phyloP scores from a whole-genome alignment of 2,329 filamentous ascomycete species.

The Xylariaceae sp. region DNA sequence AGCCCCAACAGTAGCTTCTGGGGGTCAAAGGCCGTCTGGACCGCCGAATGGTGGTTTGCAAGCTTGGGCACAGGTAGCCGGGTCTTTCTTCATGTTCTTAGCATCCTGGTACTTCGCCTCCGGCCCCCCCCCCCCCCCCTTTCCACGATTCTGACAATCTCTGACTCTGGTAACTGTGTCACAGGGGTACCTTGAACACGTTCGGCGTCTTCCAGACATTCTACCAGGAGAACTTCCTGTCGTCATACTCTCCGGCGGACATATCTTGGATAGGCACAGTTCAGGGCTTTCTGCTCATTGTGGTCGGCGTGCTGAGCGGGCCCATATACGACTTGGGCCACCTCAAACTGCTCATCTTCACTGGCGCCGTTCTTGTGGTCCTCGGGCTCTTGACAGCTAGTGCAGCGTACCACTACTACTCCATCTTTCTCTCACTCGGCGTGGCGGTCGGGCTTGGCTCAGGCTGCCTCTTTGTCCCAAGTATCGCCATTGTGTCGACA shows the following conservation, averaged over 20 bases:
- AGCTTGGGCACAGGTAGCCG: constrained; percentile 15
- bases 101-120: constrained; percentile 10
- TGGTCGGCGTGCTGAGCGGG: constrained; percentile 25
- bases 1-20: no score
- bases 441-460: no score
- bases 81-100: constrained; percentile 12
- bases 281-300: constrained; percentile 24
- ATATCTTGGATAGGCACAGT: constrained; percentile 26
- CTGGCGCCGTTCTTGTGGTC: constrained; percentile 17
- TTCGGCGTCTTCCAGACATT: constrained; percentile 23
- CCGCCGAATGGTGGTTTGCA: background rate
- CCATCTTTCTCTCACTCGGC: constrained; percentile 17
- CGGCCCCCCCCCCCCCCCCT: no score
- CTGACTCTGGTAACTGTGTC: no score
- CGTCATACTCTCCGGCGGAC: constrained; percentile 7
- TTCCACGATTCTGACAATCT: no score
- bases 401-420: background rate
- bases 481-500: constrained; percentile 15
- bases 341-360: constrained; percentile 17
- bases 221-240: constrained; percentile 13
- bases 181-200: background rate
- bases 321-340: constrained; percentile 27
- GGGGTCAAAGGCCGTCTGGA: no score
- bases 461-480: no score
- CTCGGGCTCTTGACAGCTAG: constrained; percentile 30